Percentiles rank a stretch among this genome's conserved stretches.
These are phyloP conservation scores for Euclidium syriacum DNA, from an alignment of 345 rosid genomes.

Conservation along the genomic window DNA sequence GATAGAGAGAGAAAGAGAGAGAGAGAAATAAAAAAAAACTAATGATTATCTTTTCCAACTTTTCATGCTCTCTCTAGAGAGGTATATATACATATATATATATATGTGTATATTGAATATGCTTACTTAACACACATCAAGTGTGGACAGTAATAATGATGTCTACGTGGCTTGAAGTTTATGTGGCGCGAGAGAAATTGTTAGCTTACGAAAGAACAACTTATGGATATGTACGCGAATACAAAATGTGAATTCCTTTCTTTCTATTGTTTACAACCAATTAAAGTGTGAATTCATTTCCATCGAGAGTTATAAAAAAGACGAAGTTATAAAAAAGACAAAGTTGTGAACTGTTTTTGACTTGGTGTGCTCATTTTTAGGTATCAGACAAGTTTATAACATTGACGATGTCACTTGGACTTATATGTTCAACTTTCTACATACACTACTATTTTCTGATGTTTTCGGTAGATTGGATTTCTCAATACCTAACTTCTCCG, in stretches of 20 bases:
- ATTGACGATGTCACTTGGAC: too few species aligned
- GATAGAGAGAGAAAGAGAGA: not conserved
- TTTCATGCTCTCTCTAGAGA: not conserved
- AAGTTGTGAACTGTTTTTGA: not conserved
- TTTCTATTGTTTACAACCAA: too few species aligned
- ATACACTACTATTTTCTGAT: too few species aligned
- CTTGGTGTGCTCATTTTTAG: not conserved
- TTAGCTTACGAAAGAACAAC: not conserved
- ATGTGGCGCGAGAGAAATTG: not conserved
- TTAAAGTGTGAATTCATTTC: not conserved
- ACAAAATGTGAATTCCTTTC: not conserved
- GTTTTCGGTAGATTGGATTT: too few species aligned
- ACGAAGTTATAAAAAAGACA: not conserved
- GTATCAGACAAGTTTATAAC: not conserved
- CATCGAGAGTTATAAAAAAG: not conserved
- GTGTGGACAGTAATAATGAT: not conserved
- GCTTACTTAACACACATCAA: not conserved
- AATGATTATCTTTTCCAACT: not conserved
- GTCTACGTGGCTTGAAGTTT: conserved; percentile 11
- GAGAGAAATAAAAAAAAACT: not conserved
- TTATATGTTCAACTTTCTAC: too few species aligned
- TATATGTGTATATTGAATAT: not conserved
- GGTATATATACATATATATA: not conserved
- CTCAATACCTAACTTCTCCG: too few species aligned
- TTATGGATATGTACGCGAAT: not conserved